Evolutionary conservation across 169 alveolate species (phyloP).

Genomic region (Eimeria brunetti): DNA sequence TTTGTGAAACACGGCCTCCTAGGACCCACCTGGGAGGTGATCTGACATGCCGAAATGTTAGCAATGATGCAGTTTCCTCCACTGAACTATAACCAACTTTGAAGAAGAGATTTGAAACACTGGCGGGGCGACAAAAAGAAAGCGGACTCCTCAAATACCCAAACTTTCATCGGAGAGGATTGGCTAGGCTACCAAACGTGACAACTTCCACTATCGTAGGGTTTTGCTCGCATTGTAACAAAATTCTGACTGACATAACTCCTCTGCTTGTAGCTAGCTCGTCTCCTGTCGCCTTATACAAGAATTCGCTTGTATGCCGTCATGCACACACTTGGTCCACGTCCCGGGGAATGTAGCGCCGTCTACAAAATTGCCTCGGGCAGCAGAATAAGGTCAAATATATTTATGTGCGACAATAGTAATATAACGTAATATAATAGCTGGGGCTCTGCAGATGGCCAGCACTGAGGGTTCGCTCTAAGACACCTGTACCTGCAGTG

Average conservation of each 20-base stretch:
- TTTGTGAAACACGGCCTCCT: too few species aligned
- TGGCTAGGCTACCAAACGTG: not conserved
- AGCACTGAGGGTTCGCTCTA: not conserved
- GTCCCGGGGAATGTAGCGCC: too few species aligned
- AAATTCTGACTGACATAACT: not conserved
- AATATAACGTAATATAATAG: too few species aligned
- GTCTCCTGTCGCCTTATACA: not conserved
- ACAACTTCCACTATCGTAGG: too few species aligned
- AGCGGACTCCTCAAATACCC: not conserved
- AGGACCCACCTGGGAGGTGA: not conserved
- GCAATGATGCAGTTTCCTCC: not conserved
- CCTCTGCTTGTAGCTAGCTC: not conserved
- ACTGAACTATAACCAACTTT: not conserved
- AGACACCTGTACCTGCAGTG: not conserved
- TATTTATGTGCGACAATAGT: not conserved
- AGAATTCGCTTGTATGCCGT: not conserved
- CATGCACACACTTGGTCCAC: not conserved
- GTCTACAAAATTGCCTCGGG: too few species aligned
- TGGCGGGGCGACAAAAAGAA: not conserved
- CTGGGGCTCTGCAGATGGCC: not conserved
- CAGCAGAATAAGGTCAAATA: not conserved
- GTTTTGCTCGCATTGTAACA: not conserved
- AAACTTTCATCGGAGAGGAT: not conserved
- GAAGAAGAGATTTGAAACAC: not conserved
- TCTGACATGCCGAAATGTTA: not conserved